These are phyloP conservation scores for Knoxdaviesia proteae DNA, from an alignment of 2,329 filamentous ascomycete species.

Conservation along the genomic window DNA sequence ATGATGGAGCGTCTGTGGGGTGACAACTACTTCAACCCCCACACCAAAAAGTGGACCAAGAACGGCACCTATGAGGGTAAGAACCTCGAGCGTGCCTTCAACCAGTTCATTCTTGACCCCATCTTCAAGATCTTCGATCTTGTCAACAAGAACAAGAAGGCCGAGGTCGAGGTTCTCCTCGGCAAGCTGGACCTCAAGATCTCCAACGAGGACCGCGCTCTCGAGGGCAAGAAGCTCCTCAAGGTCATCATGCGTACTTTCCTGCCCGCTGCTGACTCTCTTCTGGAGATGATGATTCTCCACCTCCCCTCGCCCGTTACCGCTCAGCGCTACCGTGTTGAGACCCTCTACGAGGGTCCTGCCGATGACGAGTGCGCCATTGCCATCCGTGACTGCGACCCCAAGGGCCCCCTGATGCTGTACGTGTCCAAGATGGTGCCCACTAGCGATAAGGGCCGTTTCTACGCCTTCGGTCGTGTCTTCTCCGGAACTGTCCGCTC, in stretches of 20 bases:
- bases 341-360: slow-evolving; percentile 98
- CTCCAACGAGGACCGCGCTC: slow-evolving; percentile 61
- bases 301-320: slow-evolving; percentile 92
- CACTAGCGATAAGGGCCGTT: slow-evolving; percentile 97
- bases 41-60: slow-evolving; percentile 99
- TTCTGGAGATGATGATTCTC: slow-evolving; percentile 99
- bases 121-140: slow-evolving; percentile 98
- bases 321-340: slow-evolving; percentile 91
- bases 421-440: slow-evolving; percentile 99
- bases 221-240: slow-evolving; percentile 93
- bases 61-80: slow-evolving; percentile 64
- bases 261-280: slow-evolving; percentile 91
- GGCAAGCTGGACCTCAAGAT: slow-evolving; percentile 96
- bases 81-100: slow-evolving; percentile 92
- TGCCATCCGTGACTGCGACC: slow-evolving; percentile 95
- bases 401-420: slow-evolving; percentile 96
- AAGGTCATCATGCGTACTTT: slow-evolving; percentile 98
- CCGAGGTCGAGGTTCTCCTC: slow-evolving; percentile 64
- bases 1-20: slow-evolving; percentile 99
- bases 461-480: slow-evolving; percentile 99
- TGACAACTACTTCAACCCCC: slow-evolving; percentile 99
- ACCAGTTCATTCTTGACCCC: slow-evolving; percentile 97
- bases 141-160: slow-evolving; percentile 98
- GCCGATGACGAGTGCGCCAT: slow-evolving; percentile 78
- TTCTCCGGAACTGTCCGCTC: slow-evolving; percentile 96